Percentiles rank a stretch among this genome's conserved stretches.
phyloP scores from a whole-genome alignment of 129 eudicot genomes.

The Escallonia herrerae region DNA sequence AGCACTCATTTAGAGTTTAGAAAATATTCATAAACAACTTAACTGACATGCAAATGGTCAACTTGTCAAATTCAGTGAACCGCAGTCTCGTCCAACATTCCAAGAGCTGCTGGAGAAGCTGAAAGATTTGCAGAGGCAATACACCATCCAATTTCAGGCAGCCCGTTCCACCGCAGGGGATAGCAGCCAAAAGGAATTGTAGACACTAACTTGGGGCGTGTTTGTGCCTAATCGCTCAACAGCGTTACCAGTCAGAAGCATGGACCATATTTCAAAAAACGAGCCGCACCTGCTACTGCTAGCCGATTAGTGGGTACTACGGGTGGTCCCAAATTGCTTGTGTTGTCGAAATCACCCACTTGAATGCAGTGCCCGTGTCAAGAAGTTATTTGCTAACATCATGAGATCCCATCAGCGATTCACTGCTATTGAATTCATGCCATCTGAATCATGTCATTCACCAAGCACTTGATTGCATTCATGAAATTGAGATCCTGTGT shows the following conservation, averaged over 20 bases:
- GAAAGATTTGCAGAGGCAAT: constrained; percentile 32
- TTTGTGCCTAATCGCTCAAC: background rate
- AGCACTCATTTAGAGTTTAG: no score
- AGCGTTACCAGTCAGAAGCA: background rate
- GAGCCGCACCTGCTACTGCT: background rate
- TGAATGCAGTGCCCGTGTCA: background rate
- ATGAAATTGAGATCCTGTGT: no score
- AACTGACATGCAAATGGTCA: no score
- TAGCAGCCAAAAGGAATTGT: constrained; percentile 21
- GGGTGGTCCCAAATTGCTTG: constrained; percentile 2
- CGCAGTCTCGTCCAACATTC: constrained; percentile 41
- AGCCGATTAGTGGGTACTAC: background rate
- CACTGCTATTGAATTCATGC: background rate
- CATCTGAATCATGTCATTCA: background rate
- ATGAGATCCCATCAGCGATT: background rate
- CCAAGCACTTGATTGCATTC: background rate
- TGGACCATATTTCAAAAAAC: background rate
- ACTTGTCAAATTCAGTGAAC: constrained; percentile 26
- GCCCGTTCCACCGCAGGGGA: constrained; percentile 24
- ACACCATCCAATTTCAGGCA: constrained; percentile 30
- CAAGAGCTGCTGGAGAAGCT: constrained; percentile 50
- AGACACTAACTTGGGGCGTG: background rate
- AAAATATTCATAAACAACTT: no score
- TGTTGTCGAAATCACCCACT: background rate
- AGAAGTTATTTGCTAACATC: background rate